Conservation (phyloP, 2,329 filamentous ascomycete genomes). For the Graphilbum sp. region DNA sequence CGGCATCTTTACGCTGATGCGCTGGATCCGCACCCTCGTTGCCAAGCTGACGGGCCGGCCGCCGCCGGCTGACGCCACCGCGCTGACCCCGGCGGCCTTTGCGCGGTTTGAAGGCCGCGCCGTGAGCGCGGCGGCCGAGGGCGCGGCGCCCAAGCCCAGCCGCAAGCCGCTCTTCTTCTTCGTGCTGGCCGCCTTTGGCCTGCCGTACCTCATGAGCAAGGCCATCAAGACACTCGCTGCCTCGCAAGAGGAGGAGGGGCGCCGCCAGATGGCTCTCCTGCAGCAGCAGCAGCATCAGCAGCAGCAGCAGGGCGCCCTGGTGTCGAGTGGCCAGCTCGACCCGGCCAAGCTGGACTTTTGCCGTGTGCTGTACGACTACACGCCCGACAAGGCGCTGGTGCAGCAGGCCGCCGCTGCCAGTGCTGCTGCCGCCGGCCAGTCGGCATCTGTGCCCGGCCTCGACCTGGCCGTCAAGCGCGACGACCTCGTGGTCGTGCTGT, state of each 20-base stretch:
- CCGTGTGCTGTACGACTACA: conserved; percentile 86
- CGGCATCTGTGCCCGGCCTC: conserved; percentile 43
- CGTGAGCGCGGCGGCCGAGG: conserved; percentile 32
- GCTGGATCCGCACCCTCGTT: conserved; percentile 83
- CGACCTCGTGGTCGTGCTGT: conserved; percentile 84
- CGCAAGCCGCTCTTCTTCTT: conserved; percentile 96
- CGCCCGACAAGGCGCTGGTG: conserved; percentile 33
- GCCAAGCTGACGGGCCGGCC: conserved; percentile 88
- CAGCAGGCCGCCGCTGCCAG: conserved; percentile 1
- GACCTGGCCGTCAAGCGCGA: conserved; percentile 89
- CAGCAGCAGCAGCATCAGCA: conserved; percentile 34
- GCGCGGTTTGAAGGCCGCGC: conserved; percentile 68
- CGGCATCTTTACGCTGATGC: conserved; percentile 88
- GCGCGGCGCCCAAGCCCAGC: conserved; percentile 55
- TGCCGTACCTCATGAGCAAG: conserved; percentile 95
- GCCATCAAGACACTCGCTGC: conserved; percentile 73
- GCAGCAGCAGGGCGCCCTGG: conserved; percentile 29
- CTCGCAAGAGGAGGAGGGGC: conserved; percentile 71
- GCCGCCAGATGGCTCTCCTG: conserved; percentile 30
- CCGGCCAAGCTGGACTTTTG: conserved; percentile 92
- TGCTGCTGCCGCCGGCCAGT: conserved; percentile 30
- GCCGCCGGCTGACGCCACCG: conserved; percentile 68
- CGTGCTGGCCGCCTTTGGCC: conserved; percentile 79
- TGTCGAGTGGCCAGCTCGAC: conserved; percentile 42
- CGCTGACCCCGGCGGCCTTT: conserved; percentile 82